phyloP scores from a whole-genome alignment of 306 rosid species.

The Neltuma alba region DNA sequence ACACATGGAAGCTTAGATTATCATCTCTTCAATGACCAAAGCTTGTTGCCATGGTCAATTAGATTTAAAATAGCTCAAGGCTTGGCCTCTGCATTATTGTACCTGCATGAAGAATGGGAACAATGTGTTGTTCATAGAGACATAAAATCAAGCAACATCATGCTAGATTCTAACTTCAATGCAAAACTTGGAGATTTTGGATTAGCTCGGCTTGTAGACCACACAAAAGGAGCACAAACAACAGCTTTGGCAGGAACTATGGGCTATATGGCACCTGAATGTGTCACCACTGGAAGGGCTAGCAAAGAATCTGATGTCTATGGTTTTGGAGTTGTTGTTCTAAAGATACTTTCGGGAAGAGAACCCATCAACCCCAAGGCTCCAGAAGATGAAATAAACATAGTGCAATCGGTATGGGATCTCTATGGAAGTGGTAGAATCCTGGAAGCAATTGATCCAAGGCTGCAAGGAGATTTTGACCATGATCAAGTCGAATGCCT shows the following conservation, averaged over 20 bases:
- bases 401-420: too few species aligned
- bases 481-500: too few species aligned
- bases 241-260: slow-evolving; percentile 34
- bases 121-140: slow-evolving; percentile 25
- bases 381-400: too few species aligned
- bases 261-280: slow-evolving; percentile 53
- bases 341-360: slow-evolving; percentile 42
- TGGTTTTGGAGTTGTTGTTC: slow-evolving; percentile 44
- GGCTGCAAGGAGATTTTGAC: too few species aligned
- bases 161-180: slow-evolving; percentile 49
- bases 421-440: too few species aligned
- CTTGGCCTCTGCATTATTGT: background rate
- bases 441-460: too few species aligned
- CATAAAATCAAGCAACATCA: slow-evolving; percentile 46
- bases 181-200: slow-evolving; percentile 49
- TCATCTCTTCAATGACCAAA: background rate
- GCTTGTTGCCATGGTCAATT: background rate
- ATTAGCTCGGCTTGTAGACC: too few species aligned
- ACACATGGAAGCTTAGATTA: too few species aligned
- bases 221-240: slow-evolving; percentile 31
- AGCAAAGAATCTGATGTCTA: slow-evolving; percentile 43
- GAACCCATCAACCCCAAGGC: too few species aligned
- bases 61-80: background rate
- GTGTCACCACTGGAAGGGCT: slow-evolving; percentile 31
- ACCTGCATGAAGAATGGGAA: too few species aligned